Conservation (phyloP, 1,139 yeast genomes). For the Tardiomyces depauwii region DNA sequence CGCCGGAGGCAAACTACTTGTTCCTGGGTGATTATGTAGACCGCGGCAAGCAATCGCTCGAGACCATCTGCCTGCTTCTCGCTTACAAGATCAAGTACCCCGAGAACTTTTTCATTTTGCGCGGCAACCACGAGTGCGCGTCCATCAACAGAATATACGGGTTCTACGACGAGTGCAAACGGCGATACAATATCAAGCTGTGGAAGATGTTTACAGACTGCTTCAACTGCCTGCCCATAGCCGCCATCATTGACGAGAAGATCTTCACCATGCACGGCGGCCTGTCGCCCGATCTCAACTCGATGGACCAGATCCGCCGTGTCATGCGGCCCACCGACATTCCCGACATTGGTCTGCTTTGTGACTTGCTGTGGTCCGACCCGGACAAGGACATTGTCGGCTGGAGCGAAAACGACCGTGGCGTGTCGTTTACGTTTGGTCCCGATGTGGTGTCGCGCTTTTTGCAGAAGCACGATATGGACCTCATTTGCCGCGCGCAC, state of each 20-base stretch:
- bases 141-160: conserved; percentile 97
- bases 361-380: conserved; percentile 97
- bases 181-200: conserved; percentile 61
- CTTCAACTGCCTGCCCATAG: conserved; percentile 78
- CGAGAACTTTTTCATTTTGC: conserved; percentile 56
- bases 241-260: conserved; percentile 63
- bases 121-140: conserved; percentile 96
- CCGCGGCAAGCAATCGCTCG: conserved; percentile 98
- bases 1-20: conserved; percentile 55
- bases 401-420: conserved; percentile 82
- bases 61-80: conserved; percentile 76
- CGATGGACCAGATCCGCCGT: conserved; percentile 60
- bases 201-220: conserved; percentile 81
- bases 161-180: conserved; percentile 90
- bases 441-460: conserved; percentile 84
- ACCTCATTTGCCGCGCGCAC: conserved; percentile 83
- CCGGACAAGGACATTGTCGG: conserved; percentile 73
- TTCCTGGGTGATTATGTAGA: conserved; percentile 98
- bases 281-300: conserved; percentile 61
- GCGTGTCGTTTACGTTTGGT: conserved; percentile 93
- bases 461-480: conserved; percentile 57
- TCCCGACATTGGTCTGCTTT: conserved; percentile 86
- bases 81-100: conserved; percentile 75
- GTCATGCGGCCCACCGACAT: conserved; percentile 53
- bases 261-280: conserved; percentile 96